Conservation (phyloP, 257 asterid genomes). For the Petrea volubilis region DNA sequence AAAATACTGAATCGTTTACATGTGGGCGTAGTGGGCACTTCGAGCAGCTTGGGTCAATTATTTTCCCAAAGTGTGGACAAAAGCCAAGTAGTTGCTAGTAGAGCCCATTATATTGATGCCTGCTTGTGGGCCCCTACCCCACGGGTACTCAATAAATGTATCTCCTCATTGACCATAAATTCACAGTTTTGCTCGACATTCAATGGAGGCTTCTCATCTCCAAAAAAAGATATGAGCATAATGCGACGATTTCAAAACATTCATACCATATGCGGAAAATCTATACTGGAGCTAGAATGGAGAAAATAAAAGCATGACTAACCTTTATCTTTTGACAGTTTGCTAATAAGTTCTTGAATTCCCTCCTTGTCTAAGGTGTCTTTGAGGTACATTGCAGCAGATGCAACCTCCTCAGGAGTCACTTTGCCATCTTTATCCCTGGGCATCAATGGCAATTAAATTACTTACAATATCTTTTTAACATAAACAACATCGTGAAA, state of each 20-base stretch:
- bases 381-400: slow-evolving; percentile 91
- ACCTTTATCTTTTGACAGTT: slow-evolving; percentile 96
- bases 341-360: slow-evolving; percentile 76
- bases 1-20: no score
- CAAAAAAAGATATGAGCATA: background rate
- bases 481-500: background rate
- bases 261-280: background rate
- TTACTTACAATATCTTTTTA: slow-evolving; percentile 11
- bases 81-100: no score
- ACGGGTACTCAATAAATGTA: no score
- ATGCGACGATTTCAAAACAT: slow-evolving; percentile 2
- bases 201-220: background rate
- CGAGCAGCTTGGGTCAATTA: no score
- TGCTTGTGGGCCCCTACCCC: no score
- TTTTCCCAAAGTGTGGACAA: no score
- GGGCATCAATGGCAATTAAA: slow-evolving; percentile 11
- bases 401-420: slow-evolving; percentile 94
- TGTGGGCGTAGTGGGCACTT: no score
- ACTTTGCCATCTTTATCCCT: slow-evolving; percentile 99
- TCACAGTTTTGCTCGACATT: background rate
- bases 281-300: slow-evolving; percentile 11
- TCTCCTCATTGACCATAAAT: no score
- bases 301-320: slow-evolving; percentile 22
- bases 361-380: slow-evolving; percentile 95
- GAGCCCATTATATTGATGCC: no score